phyloP scores from a whole-genome alignment of 2,329 filamentous ascomycete species.

The Fusarium tricinctum region DNA sequence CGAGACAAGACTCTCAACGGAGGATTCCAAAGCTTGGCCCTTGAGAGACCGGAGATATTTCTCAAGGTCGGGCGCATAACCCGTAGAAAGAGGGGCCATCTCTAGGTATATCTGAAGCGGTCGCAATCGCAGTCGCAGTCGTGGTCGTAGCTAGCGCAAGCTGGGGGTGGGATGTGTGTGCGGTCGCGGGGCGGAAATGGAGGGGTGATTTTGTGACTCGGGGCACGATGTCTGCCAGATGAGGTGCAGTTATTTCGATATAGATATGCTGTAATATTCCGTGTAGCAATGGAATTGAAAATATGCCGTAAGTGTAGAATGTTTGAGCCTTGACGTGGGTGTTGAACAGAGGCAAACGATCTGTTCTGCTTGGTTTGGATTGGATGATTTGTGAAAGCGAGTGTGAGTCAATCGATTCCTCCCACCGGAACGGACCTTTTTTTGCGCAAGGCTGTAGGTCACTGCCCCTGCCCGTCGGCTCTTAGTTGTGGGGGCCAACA shows the following conservation, averaged over 20 bases:
- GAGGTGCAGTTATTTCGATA: not conserved
- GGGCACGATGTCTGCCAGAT: constrained; percentile 11
- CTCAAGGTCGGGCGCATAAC: constrained; percentile 77
- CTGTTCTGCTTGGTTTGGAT: constrained; percentile 25
- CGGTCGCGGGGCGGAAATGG: constrained; percentile 41
- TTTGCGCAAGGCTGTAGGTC: constrained; percentile 43
- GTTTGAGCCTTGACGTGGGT: constrained; percentile 11
- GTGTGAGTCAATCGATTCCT: constrained; percentile 47
- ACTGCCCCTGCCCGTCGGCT: constrained; percentile 40
- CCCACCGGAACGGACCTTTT: constrained; percentile 41
- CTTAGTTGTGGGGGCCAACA: constrained; percentile 39
- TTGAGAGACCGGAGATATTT: constrained; percentile 86
- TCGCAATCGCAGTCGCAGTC: constrained; percentile 22
- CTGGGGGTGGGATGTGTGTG: constrained; percentile 42
- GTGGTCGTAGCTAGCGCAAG: constrained; percentile 34
- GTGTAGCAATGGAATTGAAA: not conserved
- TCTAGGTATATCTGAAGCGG: constrained; percentile 32
- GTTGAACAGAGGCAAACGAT: constrained; percentile 31
- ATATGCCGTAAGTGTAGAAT: constrained; percentile 5
- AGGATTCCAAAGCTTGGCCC: constrained; percentile 80
- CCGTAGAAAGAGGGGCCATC: constrained; percentile 55
- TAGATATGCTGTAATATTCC: not conserved
- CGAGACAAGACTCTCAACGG: constrained; percentile 87
- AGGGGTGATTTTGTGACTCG: constrained; percentile 36
- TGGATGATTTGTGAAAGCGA: constrained; percentile 40